These are phyloP conservation scores for Pseudogymnoascus sp. DNA, from an alignment of 2,329 filamentous ascomycete genomes.

Conservation along the genomic window DNA sequence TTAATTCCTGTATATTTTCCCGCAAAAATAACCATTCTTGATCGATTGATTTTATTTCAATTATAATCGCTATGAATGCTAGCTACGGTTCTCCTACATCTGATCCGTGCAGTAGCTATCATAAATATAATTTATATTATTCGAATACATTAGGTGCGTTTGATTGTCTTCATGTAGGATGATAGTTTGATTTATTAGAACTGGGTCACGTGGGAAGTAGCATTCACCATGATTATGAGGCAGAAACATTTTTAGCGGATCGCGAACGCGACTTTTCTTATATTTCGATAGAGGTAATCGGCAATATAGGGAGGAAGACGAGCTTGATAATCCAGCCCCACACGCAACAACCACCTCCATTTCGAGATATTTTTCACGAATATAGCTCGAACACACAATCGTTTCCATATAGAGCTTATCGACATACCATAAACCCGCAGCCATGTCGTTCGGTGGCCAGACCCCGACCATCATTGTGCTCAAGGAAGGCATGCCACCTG, in stretches of 20 bases:
- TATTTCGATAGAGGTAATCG: conserved; percentile 9
- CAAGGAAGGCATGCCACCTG: conserved; percentile 69
- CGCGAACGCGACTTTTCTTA: conserved; percentile 10
- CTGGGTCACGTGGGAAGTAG: background rate
- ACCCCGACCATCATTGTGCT: conserved; percentile 97
- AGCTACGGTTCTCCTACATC: no score
- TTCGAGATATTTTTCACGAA: conserved; percentile 5
- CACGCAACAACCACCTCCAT: conserved; percentile 4
- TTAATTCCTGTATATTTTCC: no score
- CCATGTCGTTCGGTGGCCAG: conserved; percentile 94
- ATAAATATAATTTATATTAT: background rate
- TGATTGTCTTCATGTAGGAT: background rate
- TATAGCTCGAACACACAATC: background rate
- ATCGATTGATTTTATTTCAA: no score
- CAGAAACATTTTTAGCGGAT: conserved; percentile 10
- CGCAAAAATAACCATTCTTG: no score
- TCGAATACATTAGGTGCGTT: background rate
- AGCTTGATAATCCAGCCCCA: conserved; percentile 6
- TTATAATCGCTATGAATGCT: no score
- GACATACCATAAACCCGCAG: conserved; percentile 5
- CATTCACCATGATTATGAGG: conserved; percentile 9
- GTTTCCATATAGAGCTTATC: conserved; percentile 1
- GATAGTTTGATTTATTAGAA: background rate
- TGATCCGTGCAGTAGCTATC: background rate
- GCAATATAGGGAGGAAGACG: conserved; percentile 3